A percentile compares a stretch with the other conserved stretches of the same genome.
Conservation (phyloP, 1,284 basidiomycete genomes). For the Moesziomyces sp. region DNA sequence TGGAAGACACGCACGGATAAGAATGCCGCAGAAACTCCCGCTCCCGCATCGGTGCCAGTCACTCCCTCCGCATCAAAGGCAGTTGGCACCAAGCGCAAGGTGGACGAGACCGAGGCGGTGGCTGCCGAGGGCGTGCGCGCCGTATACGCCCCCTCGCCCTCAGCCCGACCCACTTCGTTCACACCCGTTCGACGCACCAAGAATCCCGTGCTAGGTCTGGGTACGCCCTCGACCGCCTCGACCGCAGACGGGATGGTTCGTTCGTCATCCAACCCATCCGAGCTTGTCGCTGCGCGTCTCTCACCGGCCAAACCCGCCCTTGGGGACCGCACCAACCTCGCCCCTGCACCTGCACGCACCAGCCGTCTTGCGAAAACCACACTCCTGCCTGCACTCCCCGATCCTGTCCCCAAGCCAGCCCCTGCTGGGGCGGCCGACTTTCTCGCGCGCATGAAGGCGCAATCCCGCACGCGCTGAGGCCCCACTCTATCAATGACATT, state of each 20-base stretch:
- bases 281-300: conserved; percentile 27
- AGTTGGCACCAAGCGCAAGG: not conserved
- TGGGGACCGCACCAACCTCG: conserved; percentile 25
- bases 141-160: conserved; percentile 21
- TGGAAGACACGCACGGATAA: not conserved
- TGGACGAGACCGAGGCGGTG: not conserved
- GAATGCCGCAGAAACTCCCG: not conserved
- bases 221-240: conserved; percentile 9
- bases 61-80: not conserved
- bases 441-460: conserved; percentile 41
- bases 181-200: conserved; percentile 20
- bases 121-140: conserved; percentile 8
- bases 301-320: conserved; percentile 9
- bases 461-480: not conserved
- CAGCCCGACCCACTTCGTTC: conserved; percentile 7
- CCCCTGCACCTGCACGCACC: not conserved
- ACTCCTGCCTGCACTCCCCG: not conserved
- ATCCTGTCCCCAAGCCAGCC: not conserved
- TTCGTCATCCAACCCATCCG: conserved; percentile 35
- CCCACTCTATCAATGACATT: not conserved
- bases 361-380: conserved; percentile 5
- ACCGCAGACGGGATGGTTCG: conserved; percentile 22
- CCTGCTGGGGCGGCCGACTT: conserved; percentile 26
- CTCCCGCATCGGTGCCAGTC: not conserved
- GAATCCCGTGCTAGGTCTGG: conserved; percentile 11